These are phyloP conservation scores for Sphaerobolus stellatus DNA, from an alignment of 1,284 basidiomycete species.

Conservation along the genomic window DNA sequence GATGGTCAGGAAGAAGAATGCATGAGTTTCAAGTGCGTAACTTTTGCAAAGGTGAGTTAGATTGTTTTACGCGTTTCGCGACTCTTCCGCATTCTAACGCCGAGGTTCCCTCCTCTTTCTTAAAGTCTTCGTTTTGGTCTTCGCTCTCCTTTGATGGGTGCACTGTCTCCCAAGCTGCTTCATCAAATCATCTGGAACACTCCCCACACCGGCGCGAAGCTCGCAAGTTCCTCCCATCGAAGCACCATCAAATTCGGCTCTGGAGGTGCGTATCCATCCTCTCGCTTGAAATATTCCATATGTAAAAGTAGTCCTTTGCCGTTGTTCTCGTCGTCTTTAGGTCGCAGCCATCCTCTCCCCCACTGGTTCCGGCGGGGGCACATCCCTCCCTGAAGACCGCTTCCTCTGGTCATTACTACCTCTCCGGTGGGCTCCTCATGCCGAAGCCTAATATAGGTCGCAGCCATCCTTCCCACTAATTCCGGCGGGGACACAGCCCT, in stretches of 20 bases:
- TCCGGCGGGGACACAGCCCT: constrained; percentile 72
- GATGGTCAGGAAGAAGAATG: constrained; percentile 58
- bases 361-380: constrained; percentile 35
- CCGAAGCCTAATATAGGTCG: constrained; percentile 56
- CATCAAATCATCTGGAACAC: constrained; percentile 98
- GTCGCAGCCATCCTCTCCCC: constrained; percentile 94
- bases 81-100: background rate
- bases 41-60: constrained; percentile 74
- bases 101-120: constrained; percentile 2
- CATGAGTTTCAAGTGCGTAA: constrained; percentile 88
- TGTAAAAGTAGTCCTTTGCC: background rate
- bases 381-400: constrained; percentile 39
- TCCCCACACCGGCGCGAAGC: constrained; percentile 97
- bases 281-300: too few relatives aligned
- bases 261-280: constrained; percentile 72
- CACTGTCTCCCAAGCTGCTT: constrained; percentile 93
- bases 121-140: constrained; percentile 55
- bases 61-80: background rate
- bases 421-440: constrained; percentile 3
- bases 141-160: too few relatives aligned
- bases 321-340: constrained; percentile 33
- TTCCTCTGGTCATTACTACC: constrained; percentile 57
- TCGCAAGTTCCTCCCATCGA: constrained; percentile 89
- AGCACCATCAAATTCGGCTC: constrained; percentile 98
- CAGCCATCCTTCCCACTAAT: constrained; percentile 76